These are phyloP conservation scores for Leccinum pachyderme DNA, from an alignment of 1,284 basidiomycete species.

Conservation along the genomic window DNA sequence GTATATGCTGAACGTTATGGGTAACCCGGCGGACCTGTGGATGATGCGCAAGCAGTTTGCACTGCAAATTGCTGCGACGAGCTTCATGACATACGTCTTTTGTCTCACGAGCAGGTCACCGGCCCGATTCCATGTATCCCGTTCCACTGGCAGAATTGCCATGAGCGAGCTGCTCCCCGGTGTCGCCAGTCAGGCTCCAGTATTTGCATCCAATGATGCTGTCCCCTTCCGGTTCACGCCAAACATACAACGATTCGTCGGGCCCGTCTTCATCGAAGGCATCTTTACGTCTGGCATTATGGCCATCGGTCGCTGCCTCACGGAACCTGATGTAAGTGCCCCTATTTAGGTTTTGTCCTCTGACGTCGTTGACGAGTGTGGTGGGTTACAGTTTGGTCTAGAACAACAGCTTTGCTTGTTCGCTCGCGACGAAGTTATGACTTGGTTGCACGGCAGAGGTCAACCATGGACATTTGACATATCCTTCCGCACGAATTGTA, in stretches of 20 bases:
- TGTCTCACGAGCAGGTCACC: conserved; percentile 85
- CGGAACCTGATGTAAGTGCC: conserved; percentile 82
- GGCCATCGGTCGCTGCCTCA: conserved; percentile 88
- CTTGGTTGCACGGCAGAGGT: conserved; percentile 59
- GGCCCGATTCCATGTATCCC: conserved; percentile 84
- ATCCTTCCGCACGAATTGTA: conserved; percentile 67
- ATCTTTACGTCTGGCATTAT: conserved; percentile 84
- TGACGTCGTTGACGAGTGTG: conserved; percentile 3
- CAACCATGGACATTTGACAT: conserved; percentile 56
- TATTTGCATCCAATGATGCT: conserved; percentile 78
- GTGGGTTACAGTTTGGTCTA: conserved; percentile 65
- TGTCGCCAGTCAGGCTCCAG: conserved; percentile 51
- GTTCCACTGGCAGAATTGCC: conserved; percentile 84
- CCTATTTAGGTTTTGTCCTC: neutral
- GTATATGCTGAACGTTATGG: conserved; percentile 91
- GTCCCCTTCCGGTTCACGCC: conserved; percentile 98
- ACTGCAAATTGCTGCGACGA: conserved; percentile 81
- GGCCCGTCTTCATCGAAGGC: conserved; percentile 88
- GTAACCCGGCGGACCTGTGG: conserved; percentile 87
- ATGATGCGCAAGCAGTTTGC: conserved; percentile 97
- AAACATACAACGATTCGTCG: conserved; percentile 94
- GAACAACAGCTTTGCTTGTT: conserved; percentile 90
- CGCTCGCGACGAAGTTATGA: conserved; percentile 88
- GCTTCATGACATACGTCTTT: conserved; percentile 92
- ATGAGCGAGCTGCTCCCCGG: conserved; percentile 91